Conservation (phyloP, 768 basidiomycete species). For the Lentinula boryana region DNA sequence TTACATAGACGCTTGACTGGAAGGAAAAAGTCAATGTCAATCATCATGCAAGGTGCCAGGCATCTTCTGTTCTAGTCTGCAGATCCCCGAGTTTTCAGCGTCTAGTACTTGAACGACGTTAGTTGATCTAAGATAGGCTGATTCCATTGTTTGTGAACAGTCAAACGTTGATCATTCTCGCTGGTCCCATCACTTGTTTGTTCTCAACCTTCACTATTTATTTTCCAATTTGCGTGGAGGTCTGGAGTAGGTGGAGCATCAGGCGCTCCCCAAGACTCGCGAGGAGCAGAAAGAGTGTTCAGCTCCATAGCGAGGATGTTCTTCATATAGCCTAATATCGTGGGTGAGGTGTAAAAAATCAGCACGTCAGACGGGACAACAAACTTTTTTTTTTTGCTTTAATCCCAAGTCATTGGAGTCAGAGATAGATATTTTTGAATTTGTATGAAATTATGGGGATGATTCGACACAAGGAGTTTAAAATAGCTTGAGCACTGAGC, state of each 20-base stretch:
- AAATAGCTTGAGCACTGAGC: neutral
- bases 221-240: neutral
- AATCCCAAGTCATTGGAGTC: too few species aligned
- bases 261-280: too few species aligned
- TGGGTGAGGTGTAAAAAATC: too few species aligned
- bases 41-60: neutral
- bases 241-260: neutral
- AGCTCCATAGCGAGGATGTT: too few species aligned
- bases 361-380: too few species aligned
- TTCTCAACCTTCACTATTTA: neutral
- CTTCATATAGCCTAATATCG: too few species aligned
- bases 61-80: neutral
- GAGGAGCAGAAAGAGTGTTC: too few species aligned
- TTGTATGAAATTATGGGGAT: too few species aligned
- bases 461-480: too few species aligned
- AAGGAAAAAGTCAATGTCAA: neutral
- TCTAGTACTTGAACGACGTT: neutral
- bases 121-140: neutral
- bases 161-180: neutral
- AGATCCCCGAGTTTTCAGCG: neutral
- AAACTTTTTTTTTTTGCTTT: too few species aligned
- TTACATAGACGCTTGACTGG: neutral
- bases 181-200: neutral
- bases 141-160: neutral
- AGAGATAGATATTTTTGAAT: too few species aligned